Conservation (phyloP, 345 rosid species). For the Salix caprea region DNA sequence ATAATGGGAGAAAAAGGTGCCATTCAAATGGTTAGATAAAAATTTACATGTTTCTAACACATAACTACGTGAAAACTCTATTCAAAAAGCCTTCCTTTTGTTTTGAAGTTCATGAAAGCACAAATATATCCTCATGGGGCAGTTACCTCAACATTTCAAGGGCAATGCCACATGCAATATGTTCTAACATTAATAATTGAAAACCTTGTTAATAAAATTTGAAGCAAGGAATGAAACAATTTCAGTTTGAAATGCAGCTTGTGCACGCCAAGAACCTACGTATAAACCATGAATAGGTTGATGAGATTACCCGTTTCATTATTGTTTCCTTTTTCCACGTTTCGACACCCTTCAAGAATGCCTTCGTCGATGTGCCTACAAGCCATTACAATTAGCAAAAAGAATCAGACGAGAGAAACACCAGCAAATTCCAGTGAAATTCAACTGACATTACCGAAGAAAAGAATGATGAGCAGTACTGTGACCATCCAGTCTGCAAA, state of each 20-base stretch:
- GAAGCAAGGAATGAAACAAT: not conserved
- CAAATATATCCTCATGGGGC: not conserved
- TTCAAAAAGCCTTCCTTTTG: not conserved
- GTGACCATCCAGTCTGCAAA: constrained; percentile 67
- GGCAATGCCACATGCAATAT: not conserved
- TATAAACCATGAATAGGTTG: not conserved
- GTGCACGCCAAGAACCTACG: not conserved
- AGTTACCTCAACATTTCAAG: not conserved
- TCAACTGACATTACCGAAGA: constrained; percentile 32
- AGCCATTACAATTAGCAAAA: constrained; percentile 7
- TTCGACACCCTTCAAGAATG: constrained; percentile 74
- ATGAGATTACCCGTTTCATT: constrained; percentile 43
- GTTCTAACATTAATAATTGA: not conserved
- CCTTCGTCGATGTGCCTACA: constrained; percentile 78
- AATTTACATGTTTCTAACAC: not conserved
- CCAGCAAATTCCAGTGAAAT: not conserved
- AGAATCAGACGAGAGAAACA: not conserved
- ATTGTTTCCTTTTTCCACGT: constrained; percentile 83
- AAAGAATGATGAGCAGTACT: constrained; percentile 46
- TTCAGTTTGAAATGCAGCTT: not conserved
- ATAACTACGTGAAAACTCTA: not conserved
- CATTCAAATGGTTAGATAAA: not conserved
- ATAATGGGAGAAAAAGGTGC: constrained; percentile 16
- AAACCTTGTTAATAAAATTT: not conserved
- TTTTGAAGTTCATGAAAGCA: not conserved